Percentiles rank a stretch among this genome's conserved stretches.
Evolutionary conservation across 2,329 filamentous ascomycete genomes (phyloP).

Genomic region (Exophiala spinifera): DNA sequence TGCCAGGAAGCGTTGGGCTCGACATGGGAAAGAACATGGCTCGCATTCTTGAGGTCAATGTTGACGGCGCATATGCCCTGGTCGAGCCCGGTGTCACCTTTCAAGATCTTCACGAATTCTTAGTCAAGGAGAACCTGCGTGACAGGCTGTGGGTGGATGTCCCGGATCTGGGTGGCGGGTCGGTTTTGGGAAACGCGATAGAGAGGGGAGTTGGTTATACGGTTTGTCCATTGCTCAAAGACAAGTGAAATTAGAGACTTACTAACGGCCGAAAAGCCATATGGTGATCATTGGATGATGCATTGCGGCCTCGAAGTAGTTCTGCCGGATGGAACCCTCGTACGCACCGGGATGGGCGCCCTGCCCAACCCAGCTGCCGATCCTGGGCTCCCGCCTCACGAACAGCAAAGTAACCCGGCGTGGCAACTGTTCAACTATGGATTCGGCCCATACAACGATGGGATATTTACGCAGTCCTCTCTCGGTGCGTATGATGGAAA

Average conservation of each 20-base stretch:
- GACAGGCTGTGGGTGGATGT: conserved; percentile 49
- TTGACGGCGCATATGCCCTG: conserved; percentile 33
- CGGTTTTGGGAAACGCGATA: conserved; percentile 51
- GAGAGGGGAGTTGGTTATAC: conserved; percentile 42
- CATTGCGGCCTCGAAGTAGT: conserved; percentile 47
- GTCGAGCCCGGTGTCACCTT: conserved; percentile 48
- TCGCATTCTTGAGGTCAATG: conserved; percentile 35
- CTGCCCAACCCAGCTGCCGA: conserved; percentile 18
- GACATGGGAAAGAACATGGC: conserved; percentile 42
- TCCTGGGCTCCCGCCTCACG: conserved; percentile 4
- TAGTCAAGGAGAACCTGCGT: conserved; percentile 38
- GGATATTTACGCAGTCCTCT: conserved; percentile 53
- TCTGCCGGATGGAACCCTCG: conserved; percentile 39
- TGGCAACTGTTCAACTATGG: conserved; percentile 46
- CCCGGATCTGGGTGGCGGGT: conserved; percentile 52
- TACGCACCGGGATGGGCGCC: conserved; percentile 44
- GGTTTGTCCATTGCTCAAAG: too few species aligned
- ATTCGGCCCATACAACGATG: conserved; percentile 41
- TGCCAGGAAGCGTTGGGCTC: conserved; percentile 45
- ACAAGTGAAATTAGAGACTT: too few species aligned
- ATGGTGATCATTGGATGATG: conserved; percentile 46
- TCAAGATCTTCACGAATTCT: conserved; percentile 44
- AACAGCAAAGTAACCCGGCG: conserved; percentile 33
- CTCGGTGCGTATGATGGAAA: too few species aligned
- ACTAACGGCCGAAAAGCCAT: too few species aligned